These are phyloP conservation scores for Biancaea sappan DNA, from an alignment of 306 rosid species.

Conservation along the genomic window DNA sequence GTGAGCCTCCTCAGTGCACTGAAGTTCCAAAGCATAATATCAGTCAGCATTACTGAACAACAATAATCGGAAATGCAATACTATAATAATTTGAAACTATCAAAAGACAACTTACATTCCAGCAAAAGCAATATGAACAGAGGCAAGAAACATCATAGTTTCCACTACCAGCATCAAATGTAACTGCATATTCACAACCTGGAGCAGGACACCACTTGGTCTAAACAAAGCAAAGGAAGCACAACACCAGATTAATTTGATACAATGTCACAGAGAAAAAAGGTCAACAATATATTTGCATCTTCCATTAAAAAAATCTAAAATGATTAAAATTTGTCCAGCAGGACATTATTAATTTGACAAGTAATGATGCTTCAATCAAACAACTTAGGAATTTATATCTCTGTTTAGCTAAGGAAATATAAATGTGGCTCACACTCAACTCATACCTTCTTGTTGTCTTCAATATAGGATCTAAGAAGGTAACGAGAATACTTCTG, in stretches of 20 bases:
- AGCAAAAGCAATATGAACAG: conserved; percentile 90
- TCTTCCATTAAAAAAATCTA: neutral
- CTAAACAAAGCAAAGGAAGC: conserved; percentile 44
- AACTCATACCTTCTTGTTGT: conserved; percentile 76
- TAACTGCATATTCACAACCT: conserved; percentile 89
- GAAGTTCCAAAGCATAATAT: conserved; percentile 21
- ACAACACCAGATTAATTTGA: conserved; percentile 11
- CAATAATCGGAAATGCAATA: conserved; percentile 11
- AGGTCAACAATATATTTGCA: neutral
- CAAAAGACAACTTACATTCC: conserved; percentile 61
- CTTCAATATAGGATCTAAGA: conserved; percentile 87
- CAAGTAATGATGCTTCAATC: conserved; percentile 15
- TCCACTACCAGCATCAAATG: conserved; percentile 82
- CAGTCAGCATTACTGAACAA: conserved; percentile 31
- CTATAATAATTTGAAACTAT: conserved; percentile 13
- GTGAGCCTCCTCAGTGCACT: conserved; percentile 98
- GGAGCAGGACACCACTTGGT: conserved; percentile 98
- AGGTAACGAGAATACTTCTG: conserved; percentile 79
- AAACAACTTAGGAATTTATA: conserved; percentile 9
- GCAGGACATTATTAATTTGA: conserved; percentile 14
- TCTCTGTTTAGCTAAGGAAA: neutral
- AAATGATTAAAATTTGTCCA: conserved; percentile 10
- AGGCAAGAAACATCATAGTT: conserved; percentile 91
- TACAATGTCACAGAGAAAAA: conserved; percentile 19
- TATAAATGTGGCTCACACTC: neutral